phyloP scores from a whole-genome alignment of 2,329 filamentous ascomycete genomes.

The Amphichorda felina region DNA sequence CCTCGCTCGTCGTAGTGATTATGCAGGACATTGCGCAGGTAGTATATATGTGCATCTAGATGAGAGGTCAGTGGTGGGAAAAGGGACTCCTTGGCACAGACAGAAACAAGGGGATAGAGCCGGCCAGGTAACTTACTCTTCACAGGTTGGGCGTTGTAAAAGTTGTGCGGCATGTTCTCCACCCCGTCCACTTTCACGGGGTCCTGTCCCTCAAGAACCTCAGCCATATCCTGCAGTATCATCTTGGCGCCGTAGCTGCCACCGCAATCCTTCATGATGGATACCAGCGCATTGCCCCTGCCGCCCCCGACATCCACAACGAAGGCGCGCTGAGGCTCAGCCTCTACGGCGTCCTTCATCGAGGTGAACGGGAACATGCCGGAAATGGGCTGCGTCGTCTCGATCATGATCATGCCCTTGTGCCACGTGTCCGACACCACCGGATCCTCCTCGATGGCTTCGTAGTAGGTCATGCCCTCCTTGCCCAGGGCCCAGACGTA shows the following conservation, averaged over 20 bases:
- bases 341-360: background rate
- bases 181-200: background rate
- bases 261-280: background rate
- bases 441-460: background rate
- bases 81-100: no score
- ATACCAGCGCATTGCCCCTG: background rate
- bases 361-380: slow-evolving; percentile 1
- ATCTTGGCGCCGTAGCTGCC: background rate
- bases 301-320: background rate
- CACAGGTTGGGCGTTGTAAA: background rate
- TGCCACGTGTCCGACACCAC: background rate
- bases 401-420: background rate
- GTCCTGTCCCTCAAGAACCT: background rate
- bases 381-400: background rate
- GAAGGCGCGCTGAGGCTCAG: background rate
- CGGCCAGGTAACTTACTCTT: background rate
- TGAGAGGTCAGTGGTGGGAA: background rate
- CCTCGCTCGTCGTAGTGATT: background rate
- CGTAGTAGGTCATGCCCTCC: background rate
- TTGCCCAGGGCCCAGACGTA: background rate
- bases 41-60: background rate
- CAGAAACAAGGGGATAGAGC: no score
- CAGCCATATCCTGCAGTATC: background rate
- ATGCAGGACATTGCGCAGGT: background rate
- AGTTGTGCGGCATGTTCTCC: background rate